These are phyloP conservation scores for Yamadazyma dushanensis DNA, from an alignment of 1,139 yeast genomes.

Conservation along the genomic window DNA sequence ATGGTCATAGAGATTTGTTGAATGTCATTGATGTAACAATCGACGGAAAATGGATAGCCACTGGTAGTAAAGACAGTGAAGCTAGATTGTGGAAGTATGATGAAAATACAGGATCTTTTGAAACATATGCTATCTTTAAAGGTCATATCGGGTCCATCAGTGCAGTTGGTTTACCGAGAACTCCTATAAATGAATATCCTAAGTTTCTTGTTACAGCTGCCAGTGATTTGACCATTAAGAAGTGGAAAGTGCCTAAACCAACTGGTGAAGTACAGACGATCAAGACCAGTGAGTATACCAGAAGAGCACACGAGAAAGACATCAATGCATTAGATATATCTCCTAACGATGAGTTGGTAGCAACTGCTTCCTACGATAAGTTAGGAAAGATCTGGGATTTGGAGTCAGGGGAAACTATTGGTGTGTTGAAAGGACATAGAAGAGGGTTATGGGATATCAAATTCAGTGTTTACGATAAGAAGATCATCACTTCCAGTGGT, in stretches of 20 bases:
- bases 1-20: conserved; percentile 84
- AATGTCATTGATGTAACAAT: conserved; percentile 74
- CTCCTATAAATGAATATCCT: conserved; percentile 56
- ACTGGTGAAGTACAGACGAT: conserved; percentile 22
- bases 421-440: conserved; percentile 83
- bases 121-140: conserved; percentile 58
- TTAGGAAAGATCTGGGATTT: conserved; percentile 87
- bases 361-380: conserved; percentile 95
- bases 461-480: conserved; percentile 77
- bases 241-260: conserved; percentile 71
- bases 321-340: conserved; percentile 85
- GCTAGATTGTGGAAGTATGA: conserved; percentile 80
- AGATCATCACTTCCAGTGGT: conserved; percentile 79
- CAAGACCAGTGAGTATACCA: conserved; percentile 72
- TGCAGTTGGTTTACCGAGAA: conserved; percentile 74
- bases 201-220: conserved; percentile 81
- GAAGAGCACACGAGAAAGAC: conserved; percentile 96
- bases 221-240: conserved; percentile 84
- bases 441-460: conserved; percentile 93
- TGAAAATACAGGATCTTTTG: conserved; percentile 42
- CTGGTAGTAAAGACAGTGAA: conserved; percentile 89
- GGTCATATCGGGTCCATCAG: conserved; percentile 91
- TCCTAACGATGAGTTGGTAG: conserved; percentile 84
- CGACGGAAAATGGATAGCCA: conserved; percentile 87
- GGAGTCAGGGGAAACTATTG: conserved; percentile 79